Evolutionary conservation across 306 rosid genomes (phyloP).

Genomic region (Pterocarpus macrocarpus): DNA sequence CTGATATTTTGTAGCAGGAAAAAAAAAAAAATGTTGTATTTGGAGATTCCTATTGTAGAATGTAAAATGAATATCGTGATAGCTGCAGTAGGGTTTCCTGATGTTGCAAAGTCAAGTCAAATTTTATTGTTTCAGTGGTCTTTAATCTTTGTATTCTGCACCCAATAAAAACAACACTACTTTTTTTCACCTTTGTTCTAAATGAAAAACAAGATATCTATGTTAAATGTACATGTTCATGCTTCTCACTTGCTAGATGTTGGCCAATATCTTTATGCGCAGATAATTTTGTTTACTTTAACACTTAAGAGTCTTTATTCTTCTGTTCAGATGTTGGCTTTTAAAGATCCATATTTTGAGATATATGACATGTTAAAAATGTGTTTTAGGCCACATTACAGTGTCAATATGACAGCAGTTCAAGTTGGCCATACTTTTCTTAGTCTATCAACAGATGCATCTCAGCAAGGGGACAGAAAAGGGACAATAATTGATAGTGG

Average conservation of each 20-base stretch:
- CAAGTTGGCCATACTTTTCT: slow-evolving; percentile 79
- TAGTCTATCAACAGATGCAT: slow-evolving; percentile 68
- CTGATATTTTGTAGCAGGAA: not conserved
- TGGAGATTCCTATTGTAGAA: not conserved
- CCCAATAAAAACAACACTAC: not conserved
- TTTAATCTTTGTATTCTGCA: not conserved
- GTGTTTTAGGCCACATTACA: slow-evolving; percentile 84
- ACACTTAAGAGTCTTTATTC: not conserved
- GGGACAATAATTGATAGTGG: slow-evolving; percentile 98
- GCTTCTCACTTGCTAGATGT: slow-evolving; percentile 34
- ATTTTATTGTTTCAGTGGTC: not conserved
- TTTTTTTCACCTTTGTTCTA: not conserved
- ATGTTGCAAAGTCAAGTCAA: slow-evolving; percentile 32
- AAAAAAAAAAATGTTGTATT: not conserved
- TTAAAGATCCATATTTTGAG: slow-evolving; percentile 31
- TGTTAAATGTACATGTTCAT: slow-evolving; percentile 28
- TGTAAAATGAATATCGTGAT: slow-evolving; percentile 9
- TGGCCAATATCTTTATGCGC: slow-evolving; percentile 28
- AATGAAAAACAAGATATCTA: slow-evolving; percentile 22
- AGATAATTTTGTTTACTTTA: slow-evolving; percentile 32
- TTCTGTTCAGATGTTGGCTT: slow-evolving; percentile 31
- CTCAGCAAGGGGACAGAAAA: slow-evolving; percentile 70
- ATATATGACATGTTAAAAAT: slow-evolving; percentile 35
- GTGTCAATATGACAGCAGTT: slow-evolving; percentile 91
- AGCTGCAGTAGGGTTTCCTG: slow-evolving; percentile 36